Evolutionary conservation across 140 eudicot species (phyloP).

Genomic region (Oenanthe javanica): DNA sequence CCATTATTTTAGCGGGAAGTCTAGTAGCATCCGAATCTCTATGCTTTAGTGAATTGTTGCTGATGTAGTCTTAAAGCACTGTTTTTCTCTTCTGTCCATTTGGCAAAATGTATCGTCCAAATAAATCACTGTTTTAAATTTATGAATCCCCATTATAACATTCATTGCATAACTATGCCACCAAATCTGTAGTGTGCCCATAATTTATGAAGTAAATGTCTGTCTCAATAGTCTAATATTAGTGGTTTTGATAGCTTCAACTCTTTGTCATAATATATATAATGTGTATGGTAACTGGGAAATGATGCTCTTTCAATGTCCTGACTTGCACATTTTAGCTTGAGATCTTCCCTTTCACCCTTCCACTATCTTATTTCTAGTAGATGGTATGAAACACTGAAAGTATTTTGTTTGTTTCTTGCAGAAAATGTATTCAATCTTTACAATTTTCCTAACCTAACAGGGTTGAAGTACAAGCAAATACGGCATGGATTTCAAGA

Average conservation of each 20-base stretch:
- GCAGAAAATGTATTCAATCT: constrained; percentile 98
- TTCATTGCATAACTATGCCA: background rate
- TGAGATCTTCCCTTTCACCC: background rate
- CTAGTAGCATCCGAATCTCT: background rate
- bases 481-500: constrained; percentile 81
- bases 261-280: background rate
- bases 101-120: background rate
- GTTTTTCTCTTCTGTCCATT: background rate
- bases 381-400: constrained; percentile 7
- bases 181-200: background rate
- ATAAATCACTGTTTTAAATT: background rate
- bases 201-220: background rate
- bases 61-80: no score
- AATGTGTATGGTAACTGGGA: background rate
- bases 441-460: constrained; percentile 68
- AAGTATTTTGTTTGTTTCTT: constrained; percentile 9
- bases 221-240: background rate
- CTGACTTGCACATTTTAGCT: constrained; percentile 8
- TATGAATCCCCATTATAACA: background rate
- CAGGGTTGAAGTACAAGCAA: constrained; percentile 60
- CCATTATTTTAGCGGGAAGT: background rate
- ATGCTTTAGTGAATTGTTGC: background rate
- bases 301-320: background rate
- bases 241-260: background rate
- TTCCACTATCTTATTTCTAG: constrained; percentile 9